Base-by-base conservation (phyloP, 495 filamentous ascomycete genomes). In the Pyrenopolyporus hunteri region DNA sequence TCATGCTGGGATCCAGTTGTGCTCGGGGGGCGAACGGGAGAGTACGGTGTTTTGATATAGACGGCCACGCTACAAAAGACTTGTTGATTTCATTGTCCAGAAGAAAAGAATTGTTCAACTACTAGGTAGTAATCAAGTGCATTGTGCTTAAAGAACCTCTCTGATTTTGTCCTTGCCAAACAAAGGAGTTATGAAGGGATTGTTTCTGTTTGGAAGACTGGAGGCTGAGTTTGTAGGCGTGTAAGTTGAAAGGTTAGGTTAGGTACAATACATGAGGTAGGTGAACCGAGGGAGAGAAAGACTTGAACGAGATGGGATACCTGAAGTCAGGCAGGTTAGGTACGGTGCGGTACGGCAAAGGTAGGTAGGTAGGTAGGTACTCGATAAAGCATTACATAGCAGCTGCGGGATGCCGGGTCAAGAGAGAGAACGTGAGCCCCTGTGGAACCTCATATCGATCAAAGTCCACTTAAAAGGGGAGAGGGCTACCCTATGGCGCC, bases 101-200 rank as follows among this genome's bases (percentile, higher is more conserved):
- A 51, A 65, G 39, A 56, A 65, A 25, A 42, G 7, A 8, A 58
- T 59, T 59, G 55, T 54, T 63, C 8, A 59, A 45, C 29, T 20
- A n/a, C n/a, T 14, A 14, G 35, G 6, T 16, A 13, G 26, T 26
- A 19, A 58, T 31, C 52, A 51, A 44, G 54, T 13, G 25, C 49
- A 67, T 63, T 59, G 52, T 63, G 57, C 22, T 32, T 28, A 10
- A 22, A 37, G 2, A 22, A 31, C 1, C 33, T 36, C 13, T 29
- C 37, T 33, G 1, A n/a, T n/a, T n/a, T 39, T 55, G 40, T 50
- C 45, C 32, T 56, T 52, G 23, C 37, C 16, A 29, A 7, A 13
- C 51, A 39, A 44, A 54, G 37, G 33, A 40, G 54, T 9, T 55
- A 8, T 25, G 26, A 63, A 53, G 47, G 44, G 22, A 26, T 56